Percentiles rank a stretch among this genome's conserved stretches.
These are phyloP conservation scores for Dryas drummondii DNA, from an alignment of 306 rosid species.

Conservation along the genomic window DNA sequence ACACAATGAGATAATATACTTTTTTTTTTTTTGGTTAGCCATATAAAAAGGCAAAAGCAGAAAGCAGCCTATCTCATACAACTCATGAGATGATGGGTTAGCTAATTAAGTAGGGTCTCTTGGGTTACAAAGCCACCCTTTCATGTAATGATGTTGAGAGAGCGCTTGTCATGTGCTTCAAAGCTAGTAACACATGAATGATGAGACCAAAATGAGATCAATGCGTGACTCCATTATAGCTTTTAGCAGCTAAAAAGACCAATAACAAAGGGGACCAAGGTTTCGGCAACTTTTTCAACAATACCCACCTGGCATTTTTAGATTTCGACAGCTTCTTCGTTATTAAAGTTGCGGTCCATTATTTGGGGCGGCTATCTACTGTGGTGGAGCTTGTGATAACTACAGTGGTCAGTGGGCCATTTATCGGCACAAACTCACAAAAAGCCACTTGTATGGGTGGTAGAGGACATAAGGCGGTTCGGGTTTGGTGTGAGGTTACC, in stretches of 20 bases:
- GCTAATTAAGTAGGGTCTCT: background rate
- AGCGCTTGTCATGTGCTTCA: background rate
- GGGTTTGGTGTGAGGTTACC: background rate
- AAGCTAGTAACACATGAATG: background rate
- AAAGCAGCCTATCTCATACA: background rate
- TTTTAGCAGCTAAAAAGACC: background rate
- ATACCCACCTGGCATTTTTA: background rate
- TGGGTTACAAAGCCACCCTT: background rate
- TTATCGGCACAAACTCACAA: too few species aligned
- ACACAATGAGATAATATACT: background rate
- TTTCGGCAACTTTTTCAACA: background rate
- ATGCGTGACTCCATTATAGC: background rate
- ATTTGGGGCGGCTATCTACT: too few species aligned
- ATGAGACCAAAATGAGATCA: background rate
- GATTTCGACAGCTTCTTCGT: too few species aligned
- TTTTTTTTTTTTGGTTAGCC: background rate
- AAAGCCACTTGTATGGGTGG: background rate
- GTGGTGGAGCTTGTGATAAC: background rate
- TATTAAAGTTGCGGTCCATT: too few species aligned
- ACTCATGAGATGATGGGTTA: background rate
- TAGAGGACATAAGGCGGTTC: background rate
- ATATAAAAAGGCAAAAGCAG: background rate
- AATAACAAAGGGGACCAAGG: background rate
- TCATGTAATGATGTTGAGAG: background rate
- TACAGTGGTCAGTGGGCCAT: background rate